phyloP scores from a whole-genome alignment of 306 rosid genomes.

The Lathyrus sativus region DNA sequence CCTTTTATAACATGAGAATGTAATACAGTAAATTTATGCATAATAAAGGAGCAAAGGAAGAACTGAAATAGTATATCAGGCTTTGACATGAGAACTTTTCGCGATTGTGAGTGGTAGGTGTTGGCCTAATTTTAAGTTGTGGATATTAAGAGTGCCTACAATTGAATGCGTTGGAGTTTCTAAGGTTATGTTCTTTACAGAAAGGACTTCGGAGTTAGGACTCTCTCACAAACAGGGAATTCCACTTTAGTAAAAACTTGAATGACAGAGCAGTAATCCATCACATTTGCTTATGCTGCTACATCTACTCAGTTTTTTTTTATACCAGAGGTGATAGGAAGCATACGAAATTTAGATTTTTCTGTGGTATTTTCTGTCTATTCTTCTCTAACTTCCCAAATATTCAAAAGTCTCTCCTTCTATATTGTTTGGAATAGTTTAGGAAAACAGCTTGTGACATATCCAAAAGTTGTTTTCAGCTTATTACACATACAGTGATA shows the following conservation, averaged over 20 bases:
- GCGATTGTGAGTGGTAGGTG: constrained; percentile 1
- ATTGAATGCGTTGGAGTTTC: background rate
- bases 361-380: background rate
- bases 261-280: background rate
- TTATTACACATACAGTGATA: too few species aligned
- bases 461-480: too few species aligned
- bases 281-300: constrained; percentile 5
- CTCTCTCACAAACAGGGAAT: constrained; percentile 3
- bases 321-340: background rate
- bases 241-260: background rate
- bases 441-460: too few species aligned
- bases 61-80: constrained; percentile 11
- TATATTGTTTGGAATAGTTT: too few species aligned
- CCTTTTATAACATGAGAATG: background rate
- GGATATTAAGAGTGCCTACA: background rate
- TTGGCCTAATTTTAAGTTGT: constrained; percentile 25
- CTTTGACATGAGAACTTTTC: background rate
- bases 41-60: constrained; percentile 1
- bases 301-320: constrained; percentile 3
- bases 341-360: background rate
- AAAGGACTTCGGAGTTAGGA: background rate
- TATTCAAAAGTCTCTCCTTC: constrained; percentile 13
- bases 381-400: constrained; percentile 7
- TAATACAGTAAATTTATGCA: background rate
- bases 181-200: constrained; percentile 25